Percentiles rank a stretch among this genome's conserved stretches.
Conservation (phyloP, 441 rosid species). For the Euphorbia celastroides region DNA sequence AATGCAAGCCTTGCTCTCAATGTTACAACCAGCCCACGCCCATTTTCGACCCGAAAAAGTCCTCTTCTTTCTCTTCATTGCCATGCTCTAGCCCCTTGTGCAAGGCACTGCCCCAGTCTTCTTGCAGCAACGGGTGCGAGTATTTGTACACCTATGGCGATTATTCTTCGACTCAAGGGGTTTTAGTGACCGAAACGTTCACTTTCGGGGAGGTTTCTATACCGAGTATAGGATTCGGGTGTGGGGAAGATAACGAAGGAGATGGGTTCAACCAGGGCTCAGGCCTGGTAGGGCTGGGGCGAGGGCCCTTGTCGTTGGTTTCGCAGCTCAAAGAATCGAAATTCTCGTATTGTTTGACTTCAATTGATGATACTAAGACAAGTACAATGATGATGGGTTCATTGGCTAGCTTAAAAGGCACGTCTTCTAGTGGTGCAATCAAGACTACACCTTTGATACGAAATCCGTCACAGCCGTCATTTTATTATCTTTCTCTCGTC, state of each 20-base stretch:
- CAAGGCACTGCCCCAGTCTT: slow-evolving; percentile 41
- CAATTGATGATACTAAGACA: slow-evolving; percentile 34
- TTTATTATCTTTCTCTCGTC: slow-evolving; percentile 60
- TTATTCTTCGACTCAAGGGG: slow-evolving; percentile 76
- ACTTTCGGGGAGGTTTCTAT: slow-evolving; percentile 52
- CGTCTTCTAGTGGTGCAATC: slow-evolving; percentile 12
- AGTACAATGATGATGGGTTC: slow-evolving; percentile 57
- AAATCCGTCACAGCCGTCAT: slow-evolving; percentile 50
- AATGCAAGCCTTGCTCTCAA: slow-evolving; percentile 76
- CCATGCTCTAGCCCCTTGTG: slow-evolving; percentile 61
- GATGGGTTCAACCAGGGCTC: slow-evolving; percentile 78
- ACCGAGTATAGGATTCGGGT: slow-evolving; percentile 62
- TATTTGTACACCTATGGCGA: slow-evolving; percentile 81
- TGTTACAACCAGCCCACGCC: slow-evolving; percentile 77
- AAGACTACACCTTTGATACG: slow-evolving; percentile 40
- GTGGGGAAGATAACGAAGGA: slow-evolving; percentile 78
- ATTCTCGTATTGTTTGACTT: slow-evolving; percentile 57
- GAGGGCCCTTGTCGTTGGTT: slow-evolving; percentile 57
- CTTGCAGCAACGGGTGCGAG: slow-evolving; percentile 46
- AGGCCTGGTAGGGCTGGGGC: slow-evolving; percentile 87
- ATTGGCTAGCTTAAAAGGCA: slow-evolving; percentile 22
- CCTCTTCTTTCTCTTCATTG: slow-evolving; percentile 49
- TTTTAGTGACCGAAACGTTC: slow-evolving; percentile 61
- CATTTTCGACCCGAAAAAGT: slow-evolving; percentile 63
- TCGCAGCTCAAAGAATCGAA: slow-evolving; percentile 52